Evolutionary conservation across 306 rosid species (phyloP).

Genomic region (Hippophae rhamnoides): DNA sequence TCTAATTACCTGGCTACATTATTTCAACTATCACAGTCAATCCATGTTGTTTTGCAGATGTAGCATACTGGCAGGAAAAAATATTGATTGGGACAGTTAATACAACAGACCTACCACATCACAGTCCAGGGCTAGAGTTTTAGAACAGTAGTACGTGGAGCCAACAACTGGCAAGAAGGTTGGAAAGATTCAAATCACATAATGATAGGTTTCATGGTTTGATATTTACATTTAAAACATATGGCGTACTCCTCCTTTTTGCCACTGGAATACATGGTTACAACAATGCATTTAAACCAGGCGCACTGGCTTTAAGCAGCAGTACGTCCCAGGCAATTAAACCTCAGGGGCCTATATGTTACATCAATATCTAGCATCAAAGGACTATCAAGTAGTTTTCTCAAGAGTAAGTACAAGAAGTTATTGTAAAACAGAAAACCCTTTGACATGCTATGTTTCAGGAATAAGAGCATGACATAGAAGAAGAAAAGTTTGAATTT

Average conservation of each 20-base stretch:
- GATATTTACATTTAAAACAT: slow-evolving; percentile 10
- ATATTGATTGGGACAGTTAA: slow-evolving; percentile 22
- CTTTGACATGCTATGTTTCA: no score
- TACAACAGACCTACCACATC: slow-evolving; percentile 23
- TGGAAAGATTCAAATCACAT: slow-evolving; percentile 21
- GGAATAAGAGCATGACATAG: no score
- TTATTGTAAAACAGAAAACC: no score
- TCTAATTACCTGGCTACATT: slow-evolving; percentile 16
- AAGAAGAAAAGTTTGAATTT: no score
- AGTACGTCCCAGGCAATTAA: slow-evolving; percentile 13
- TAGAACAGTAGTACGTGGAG: slow-evolving; percentile 27
- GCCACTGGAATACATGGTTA: slow-evolving; percentile 13
- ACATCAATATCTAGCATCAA: slow-evolving; percentile 20
- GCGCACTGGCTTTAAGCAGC: slow-evolving; percentile 17
- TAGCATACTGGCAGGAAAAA: slow-evolving; percentile 23
- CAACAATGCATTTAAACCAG: slow-evolving; percentile 12
- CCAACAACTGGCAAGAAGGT: slow-evolving; percentile 33
- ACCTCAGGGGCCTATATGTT: slow-evolving; percentile 21
- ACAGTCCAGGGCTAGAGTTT: slow-evolving; percentile 11
- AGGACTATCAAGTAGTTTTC: slow-evolving; percentile 21
- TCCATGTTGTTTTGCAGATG: slow-evolving; percentile 4
- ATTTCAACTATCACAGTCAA: slow-evolving; percentile 12
- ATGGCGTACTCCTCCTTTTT: slow-evolving; percentile 6
- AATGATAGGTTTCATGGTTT: slow-evolving; percentile 9
- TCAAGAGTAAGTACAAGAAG: background rate